Evolutionary conservation across 2,329 filamentous ascomycete species (phyloP).

Genomic region (Rachicladosporium sp.): DNA sequence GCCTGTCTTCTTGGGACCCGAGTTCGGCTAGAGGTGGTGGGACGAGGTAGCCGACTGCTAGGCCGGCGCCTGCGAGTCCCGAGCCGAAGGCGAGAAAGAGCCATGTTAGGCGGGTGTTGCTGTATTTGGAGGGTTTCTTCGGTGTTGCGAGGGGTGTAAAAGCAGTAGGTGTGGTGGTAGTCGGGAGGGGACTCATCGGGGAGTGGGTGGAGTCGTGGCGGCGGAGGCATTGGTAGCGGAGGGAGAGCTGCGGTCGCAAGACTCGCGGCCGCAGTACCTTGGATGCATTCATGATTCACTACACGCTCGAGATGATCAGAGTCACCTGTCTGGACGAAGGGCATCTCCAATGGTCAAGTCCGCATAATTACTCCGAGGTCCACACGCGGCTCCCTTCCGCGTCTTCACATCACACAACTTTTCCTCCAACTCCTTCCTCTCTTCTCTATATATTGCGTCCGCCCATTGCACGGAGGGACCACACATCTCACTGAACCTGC

Average conservation of each 20-base stretch:
- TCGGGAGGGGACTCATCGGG: constrained; percentile 3
- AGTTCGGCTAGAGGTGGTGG: constrained; percentile 32
- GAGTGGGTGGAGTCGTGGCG: constrained; percentile 3
- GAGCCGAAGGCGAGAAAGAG: constrained; percentile 25
- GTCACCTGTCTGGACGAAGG: too few relatives aligned
- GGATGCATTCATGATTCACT: constrained; percentile 4
- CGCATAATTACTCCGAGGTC: too few relatives aligned
- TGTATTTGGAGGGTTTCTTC: constrained; percentile 4
- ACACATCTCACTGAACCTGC: background rate
- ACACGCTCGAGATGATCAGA: too few relatives aligned
- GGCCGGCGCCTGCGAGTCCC: constrained; percentile 29
- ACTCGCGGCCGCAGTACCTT: constrained; percentile 4
- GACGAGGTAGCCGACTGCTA: constrained; percentile 29
- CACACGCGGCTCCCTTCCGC: too few relatives aligned
- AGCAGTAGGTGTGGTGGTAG: background rate
- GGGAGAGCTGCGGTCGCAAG: constrained; percentile 15
- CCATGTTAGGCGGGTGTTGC: constrained; percentile 10
- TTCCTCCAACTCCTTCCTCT: too few relatives aligned
- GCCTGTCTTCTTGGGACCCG: constrained; percentile 30
- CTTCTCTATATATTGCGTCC: too few relatives aligned
- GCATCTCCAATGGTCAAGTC: too few relatives aligned
- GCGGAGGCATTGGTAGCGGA: constrained; percentile 13
- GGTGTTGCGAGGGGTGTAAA: constrained; percentile 1
- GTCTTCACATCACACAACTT: too few relatives aligned
- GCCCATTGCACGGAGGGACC: too few relatives aligned